phyloP scores from a whole-genome alignment of 257 asterid genomes.

The Ocimum tenuiflorum region DNA sequence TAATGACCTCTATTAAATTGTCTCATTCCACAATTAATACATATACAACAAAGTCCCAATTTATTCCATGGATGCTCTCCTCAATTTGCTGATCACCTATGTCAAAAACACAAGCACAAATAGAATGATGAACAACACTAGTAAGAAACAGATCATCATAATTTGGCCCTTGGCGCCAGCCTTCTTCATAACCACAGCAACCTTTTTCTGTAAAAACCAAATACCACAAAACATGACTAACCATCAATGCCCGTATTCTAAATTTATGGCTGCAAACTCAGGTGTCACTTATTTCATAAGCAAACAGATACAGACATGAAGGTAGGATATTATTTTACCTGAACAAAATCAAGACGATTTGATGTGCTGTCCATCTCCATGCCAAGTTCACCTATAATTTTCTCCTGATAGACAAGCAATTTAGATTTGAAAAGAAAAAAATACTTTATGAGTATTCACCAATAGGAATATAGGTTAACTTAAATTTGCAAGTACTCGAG shows the following conservation, averaged over 20 bases:
- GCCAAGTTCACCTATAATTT: constrained; percentile 71
- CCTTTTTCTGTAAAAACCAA: constrained; percentile 63
- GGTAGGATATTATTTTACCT: constrained; percentile 36
- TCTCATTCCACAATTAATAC: constrained; percentile 14
- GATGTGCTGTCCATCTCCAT: constrained; percentile 94
- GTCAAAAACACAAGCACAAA: constrained; percentile 86
- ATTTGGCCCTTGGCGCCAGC: constrained; percentile 89
- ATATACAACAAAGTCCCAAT: constrained; percentile 12
- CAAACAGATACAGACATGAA: neutral
- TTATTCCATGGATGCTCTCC: constrained; percentile 1
- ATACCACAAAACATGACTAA: neutral
- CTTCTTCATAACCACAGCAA: constrained; percentile 90
- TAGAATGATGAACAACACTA: constrained; percentile 64
- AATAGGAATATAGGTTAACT: neutral
- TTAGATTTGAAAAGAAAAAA: neutral
- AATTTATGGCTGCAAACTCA: neutral
- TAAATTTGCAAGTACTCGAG: constrained; percentile 1
- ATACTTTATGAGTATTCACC: neutral
- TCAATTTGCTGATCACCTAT: constrained; percentile 15
- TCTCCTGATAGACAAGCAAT: constrained; percentile 50
- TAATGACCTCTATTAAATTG: neutral
- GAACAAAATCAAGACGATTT: constrained; percentile 94
- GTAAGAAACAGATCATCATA: constrained; percentile 79
- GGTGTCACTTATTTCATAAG: neutral
- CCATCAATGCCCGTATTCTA: neutral